These are phyloP conservation scores for Coemansia sp. DNA, from an alignment of 192 early-diverging fungal genomes.

Conservation along the genomic window DNA sequence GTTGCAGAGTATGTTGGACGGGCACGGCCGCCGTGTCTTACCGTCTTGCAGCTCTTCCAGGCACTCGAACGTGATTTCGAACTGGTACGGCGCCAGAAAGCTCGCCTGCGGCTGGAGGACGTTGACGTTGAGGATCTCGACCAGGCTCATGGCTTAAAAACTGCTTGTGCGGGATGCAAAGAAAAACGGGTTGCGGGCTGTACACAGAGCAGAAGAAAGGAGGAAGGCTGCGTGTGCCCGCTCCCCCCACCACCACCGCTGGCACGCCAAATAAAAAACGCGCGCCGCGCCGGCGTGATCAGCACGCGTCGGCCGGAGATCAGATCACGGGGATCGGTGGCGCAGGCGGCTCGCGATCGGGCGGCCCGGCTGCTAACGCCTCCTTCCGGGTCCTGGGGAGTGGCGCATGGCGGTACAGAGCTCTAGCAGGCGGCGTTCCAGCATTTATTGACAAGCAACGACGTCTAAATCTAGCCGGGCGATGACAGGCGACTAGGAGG, in stretches of 20 bases:
- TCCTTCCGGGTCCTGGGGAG: constrained; percentile 7
- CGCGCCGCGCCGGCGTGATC: background rate
- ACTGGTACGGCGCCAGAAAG: constrained; percentile 76
- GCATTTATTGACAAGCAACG: too few relatives aligned
- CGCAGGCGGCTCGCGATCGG: background rate
- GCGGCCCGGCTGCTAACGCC: constrained; percentile 1
- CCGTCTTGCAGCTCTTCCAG: constrained; percentile 79
- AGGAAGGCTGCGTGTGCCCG: background rate
- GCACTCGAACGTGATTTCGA: constrained; percentile 98
- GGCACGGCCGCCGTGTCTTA: too few relatives aligned
- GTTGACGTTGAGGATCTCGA: constrained; percentile 75
- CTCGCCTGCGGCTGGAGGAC: constrained; percentile 79
- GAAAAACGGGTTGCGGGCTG: constrained; percentile 1
- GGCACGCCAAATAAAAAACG: background rate
- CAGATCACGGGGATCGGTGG: background rate
- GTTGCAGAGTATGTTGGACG: too few relatives aligned
- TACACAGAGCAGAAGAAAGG: background rate
- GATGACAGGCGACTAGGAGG: constrained; percentile 23
- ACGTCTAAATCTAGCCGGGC: too few relatives aligned
- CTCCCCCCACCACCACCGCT: background rate
- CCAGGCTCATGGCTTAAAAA: constrained; percentile 61
- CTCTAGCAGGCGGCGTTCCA: too few relatives aligned
- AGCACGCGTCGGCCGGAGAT: background rate
- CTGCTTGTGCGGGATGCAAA: background rate
- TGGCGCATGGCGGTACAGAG: background rate